Evolutionary conservation across 2,329 filamentous ascomycete species (phyloP).

Genomic region (Corniculantispora saksenae): DNA sequence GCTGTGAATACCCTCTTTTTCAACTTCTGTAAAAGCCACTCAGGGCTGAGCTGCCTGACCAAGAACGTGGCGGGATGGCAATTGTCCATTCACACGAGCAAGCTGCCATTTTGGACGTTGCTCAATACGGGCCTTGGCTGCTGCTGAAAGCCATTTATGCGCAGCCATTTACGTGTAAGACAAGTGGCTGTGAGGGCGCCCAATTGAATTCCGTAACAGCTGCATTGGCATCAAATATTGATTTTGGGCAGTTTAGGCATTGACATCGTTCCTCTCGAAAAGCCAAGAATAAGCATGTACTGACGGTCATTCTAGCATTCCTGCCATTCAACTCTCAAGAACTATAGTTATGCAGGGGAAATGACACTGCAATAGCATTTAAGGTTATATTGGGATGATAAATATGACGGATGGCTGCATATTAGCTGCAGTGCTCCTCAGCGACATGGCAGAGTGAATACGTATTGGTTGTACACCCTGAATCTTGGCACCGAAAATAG

Average conservation of each 20-base stretch:
- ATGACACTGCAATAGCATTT: too few relatives aligned
- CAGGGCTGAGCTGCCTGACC: neutral
- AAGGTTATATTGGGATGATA: too few relatives aligned
- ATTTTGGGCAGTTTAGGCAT: neutral
- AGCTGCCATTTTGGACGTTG: neutral
- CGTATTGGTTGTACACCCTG: neutral
- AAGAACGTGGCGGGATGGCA: neutral
- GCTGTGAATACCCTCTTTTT: neutral
- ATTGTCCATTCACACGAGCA: neutral
- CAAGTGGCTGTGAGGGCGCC: slow-evolving; percentile 9
- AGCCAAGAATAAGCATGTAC: too few relatives aligned
- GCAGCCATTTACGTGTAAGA: slow-evolving; percentile 1
- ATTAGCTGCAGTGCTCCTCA: neutral
- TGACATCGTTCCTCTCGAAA: neutral
- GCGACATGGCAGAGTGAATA: neutral
- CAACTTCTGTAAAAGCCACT: neutral
- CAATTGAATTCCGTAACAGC: neutral
- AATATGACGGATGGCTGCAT: neutral
- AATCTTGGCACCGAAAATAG: slow-evolving; percentile 2
- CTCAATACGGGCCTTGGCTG: slow-evolving; percentile 1
- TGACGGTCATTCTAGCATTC: too few relatives aligned
- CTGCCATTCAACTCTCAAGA: too few relatives aligned
- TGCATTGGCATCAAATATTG: neutral
- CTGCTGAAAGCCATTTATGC: slow-evolving; percentile 9
- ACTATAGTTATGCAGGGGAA: too few relatives aligned